Evolutionary conservation across 2,329 filamentous ascomycete species (phyloP), one percentile per base, ranked within the genome.

Genomic region (Diaporthe citriasiana): DNA sequence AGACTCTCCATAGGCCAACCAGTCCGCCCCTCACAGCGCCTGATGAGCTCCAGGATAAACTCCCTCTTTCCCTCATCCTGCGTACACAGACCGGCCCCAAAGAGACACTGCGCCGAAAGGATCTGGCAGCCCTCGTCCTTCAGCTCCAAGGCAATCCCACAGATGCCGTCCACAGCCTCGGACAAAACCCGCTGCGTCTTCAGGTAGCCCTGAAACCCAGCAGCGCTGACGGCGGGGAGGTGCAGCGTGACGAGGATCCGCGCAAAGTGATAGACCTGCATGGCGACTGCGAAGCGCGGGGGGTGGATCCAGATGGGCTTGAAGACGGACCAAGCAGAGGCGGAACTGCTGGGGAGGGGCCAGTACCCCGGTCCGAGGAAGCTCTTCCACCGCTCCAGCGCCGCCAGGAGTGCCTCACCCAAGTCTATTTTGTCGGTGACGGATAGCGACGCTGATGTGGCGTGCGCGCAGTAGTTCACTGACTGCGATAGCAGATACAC

Each of bases 181-280:
- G 84, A 82, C 10, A 87, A 82, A n/a, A 81, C 79, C 71, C 83
- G 83, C 76, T 87, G 84, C 25, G 85, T 78, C 27, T 82, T 79
- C 53, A 84, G 76, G 76, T 87, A 88, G 15, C 82, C 79, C 47
- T 84, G 77, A 75, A 87, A 89, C 15, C 87, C 87, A 22, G 47
- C n/a, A 6, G 47, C 47, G 17, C 86, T 82, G 60, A 87, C 84
- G 0, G 87, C 88, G 2, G 86, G 86, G 60, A 87, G 84, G 69
- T 90, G 86, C 63, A 90, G 83, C 0, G 88, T 81, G 1, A 90
- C 83, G 0, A 91, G 80, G 56, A 90, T 87, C 13, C 85, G 83
- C 0, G 88, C 87, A 74, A 89, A 51, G 76, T 85, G 84, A 76
- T 88, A 86, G 19, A 86, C 84, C 76, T 90, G 89, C 8, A 90